Percentiles rank a stretch among this genome's conserved stretches.
Conservation (phyloP, 805 yeast genomes). For the Teunomyces kruisii region DNA sequence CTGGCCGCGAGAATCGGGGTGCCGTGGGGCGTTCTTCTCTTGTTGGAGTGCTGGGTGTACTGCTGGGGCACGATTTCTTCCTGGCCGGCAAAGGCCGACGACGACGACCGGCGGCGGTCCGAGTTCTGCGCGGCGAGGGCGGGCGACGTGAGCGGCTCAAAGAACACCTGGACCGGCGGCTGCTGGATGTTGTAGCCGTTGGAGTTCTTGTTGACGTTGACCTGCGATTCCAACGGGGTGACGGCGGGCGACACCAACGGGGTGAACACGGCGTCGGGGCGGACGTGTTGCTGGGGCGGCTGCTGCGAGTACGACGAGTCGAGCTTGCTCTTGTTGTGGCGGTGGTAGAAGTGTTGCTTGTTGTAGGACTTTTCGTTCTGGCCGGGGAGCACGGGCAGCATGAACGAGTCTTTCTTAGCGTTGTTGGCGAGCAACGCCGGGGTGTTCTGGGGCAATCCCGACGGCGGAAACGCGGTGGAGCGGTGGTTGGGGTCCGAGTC, state of each 20-base stretch:
- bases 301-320: constrained; percentile 12
- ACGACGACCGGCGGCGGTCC: constrained; percentile 33
- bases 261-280: constrained; percentile 66
- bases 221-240: constrained; percentile 53
- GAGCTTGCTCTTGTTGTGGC: constrained; percentile 15
- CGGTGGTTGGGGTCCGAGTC: constrained; percentile 9
- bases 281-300: constrained; percentile 31
- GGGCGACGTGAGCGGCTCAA: constrained; percentile 65
- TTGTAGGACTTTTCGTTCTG: constrained; percentile 43
- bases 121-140: constrained; percentile 52
- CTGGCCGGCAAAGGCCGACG: constrained; percentile 24
- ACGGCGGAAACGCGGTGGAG: constrained; percentile 30
- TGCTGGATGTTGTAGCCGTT: constrained; percentile 8
- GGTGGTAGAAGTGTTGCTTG: constrained; percentile 41
- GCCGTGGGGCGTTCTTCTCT: constrained; percentile 45
- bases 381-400: constrained; percentile 41
- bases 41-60: constrained; percentile 11
- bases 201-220: constrained; percentile 16
- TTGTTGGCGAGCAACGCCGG: constrained; percentile 25
- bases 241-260: constrained; percentile 78
- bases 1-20: constrained; percentile 38
- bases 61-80: constrained; percentile 6
- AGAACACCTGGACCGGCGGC: constrained; percentile 28
- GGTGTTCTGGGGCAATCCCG: constrained; percentile 19
- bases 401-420: constrained; percentile 12